Conservation (phyloP, 1,139 yeast species). For the Yamadazyma pseudoaaseri region DNA sequence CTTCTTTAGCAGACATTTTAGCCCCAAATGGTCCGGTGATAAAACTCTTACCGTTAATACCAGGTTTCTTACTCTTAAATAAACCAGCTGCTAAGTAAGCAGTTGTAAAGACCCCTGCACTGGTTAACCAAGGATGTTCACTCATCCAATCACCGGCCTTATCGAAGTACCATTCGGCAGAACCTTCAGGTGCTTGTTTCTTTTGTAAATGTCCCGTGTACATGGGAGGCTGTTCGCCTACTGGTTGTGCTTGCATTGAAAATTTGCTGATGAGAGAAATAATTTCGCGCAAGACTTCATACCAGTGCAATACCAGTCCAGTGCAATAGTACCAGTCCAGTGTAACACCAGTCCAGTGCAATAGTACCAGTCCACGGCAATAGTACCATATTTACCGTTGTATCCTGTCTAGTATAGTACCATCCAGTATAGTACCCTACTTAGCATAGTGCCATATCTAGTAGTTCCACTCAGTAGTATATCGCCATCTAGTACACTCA, state of each 20-base stretch:
- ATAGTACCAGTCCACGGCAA: too few species aligned
- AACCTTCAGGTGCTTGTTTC: slow-evolving; percentile 44
- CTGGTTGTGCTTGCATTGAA: slow-evolving; percentile 14
- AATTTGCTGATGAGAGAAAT: too few species aligned
- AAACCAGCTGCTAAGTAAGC: slow-evolving; percentile 69
- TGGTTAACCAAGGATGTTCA: slow-evolving; percentile 74
- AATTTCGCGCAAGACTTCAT: too few species aligned
- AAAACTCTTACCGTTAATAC: slow-evolving; percentile 70
- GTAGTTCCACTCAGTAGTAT: too few species aligned
- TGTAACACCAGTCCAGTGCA: too few species aligned
- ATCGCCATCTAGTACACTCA: too few species aligned
- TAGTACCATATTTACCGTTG: too few species aligned
- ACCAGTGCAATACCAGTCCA: too few species aligned
- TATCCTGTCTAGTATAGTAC: too few species aligned
- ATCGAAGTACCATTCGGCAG: slow-evolving; percentile 69
- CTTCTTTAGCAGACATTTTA: slow-evolving; percentile 90
- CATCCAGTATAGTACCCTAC: too few species aligned
- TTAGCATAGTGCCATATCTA: too few species aligned
- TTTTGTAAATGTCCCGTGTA: slow-evolving; percentile 45
- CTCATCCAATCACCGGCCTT: slow-evolving; percentile 61
- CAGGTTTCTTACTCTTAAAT: slow-evolving; percentile 69
- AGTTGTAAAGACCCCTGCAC: slow-evolving; percentile 65
- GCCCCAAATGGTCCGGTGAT: slow-evolving; percentile 85
- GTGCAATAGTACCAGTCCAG: too few species aligned
- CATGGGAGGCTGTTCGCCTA: slow-evolving; percentile 13